Conservation (phyloP, 140 eudicot species). For the Bidens hawaiensis region DNA sequence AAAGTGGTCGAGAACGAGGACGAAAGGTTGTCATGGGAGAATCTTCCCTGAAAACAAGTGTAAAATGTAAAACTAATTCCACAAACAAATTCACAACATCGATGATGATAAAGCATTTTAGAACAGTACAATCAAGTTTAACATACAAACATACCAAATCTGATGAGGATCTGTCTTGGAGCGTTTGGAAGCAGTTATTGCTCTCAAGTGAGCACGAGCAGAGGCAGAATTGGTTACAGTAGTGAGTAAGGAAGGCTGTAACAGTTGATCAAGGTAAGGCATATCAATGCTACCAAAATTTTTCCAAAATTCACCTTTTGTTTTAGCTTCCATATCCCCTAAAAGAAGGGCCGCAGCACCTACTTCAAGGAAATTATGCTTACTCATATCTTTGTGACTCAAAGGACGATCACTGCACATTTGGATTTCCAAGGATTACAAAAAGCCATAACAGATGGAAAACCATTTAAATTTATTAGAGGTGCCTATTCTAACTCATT, state of each 20-base stretch:
- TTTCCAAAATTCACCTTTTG: constrained; percentile 85
- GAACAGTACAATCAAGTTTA: constrained; percentile 2
- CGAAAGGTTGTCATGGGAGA: constrained; percentile 78
- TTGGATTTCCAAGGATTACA: constrained; percentile 10
- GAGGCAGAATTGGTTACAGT: constrained; percentile 80
- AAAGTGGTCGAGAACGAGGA: constrained; percentile 86
- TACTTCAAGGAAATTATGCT: constrained; percentile 80
- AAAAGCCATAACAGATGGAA: constrained; percentile 14
- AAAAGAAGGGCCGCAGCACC: constrained; percentile 99
- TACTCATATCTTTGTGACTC: constrained; percentile 56
- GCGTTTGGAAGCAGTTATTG: constrained; percentile 91
- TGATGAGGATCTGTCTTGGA: constrained; percentile 71
- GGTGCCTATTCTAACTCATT: not conserved
- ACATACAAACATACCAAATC: constrained; percentile 52
- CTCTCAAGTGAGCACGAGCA: constrained; percentile 91
- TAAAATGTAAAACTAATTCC: not conserved
- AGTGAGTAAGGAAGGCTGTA: constrained; percentile 89
- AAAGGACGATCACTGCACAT: constrained; percentile 58
- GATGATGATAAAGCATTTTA: constrained; percentile 8
- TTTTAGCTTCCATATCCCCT: constrained; percentile 92
- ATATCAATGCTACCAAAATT: constrained; percentile 78
- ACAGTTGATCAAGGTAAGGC: constrained; percentile 89
- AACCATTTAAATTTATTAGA: not conserved
- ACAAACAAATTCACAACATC: not conserved
- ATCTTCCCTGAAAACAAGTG: constrained; percentile 76